phyloP scores from a whole-genome alignment of 202 grass and related monocot genomes.

The Brachypodium distachyon region DNA sequence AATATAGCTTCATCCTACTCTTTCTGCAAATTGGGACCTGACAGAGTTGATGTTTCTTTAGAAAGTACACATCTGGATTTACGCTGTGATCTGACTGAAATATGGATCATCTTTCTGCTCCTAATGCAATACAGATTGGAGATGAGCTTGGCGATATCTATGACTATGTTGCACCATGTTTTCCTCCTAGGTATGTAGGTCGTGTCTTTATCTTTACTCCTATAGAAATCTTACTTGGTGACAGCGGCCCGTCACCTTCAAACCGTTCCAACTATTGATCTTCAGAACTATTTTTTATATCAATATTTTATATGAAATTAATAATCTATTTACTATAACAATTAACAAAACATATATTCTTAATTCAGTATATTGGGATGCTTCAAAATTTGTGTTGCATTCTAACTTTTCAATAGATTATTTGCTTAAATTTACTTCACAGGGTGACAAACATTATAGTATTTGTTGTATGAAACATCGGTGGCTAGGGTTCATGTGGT shows the following conservation, averaged over 20 bases:
- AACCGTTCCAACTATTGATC: no score
- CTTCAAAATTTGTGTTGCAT: background rate
- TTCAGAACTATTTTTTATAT: slow-evolving; percentile 12
- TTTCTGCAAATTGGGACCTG: background rate
- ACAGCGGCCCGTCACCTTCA: no score
- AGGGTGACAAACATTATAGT: background rate
- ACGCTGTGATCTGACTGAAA: slow-evolving; percentile 15
- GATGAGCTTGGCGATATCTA: slow-evolving; percentile 99
- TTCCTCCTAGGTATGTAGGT: slow-evolving; percentile 79
- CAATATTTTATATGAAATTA: slow-evolving; percentile 1
- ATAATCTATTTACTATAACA: background rate
- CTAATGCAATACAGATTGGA: slow-evolving; percentile 60
- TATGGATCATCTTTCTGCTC: slow-evolving; percentile 9
- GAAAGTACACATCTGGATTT: slow-evolving; percentile 14
- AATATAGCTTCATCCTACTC: background rate
- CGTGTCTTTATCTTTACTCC: no score
- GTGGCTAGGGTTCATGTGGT: background rate
- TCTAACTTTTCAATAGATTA: slow-evolving; percentile 6
- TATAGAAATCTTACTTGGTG: no score
- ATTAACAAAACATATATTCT: background rate
- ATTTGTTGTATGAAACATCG: slow-evolving; percentile 10
- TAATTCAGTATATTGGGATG: background rate
- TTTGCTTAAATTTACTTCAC: background rate
- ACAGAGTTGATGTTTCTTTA: slow-evolving; percentile 9
- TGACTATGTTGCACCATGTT: slow-evolving; percentile 99